These are phyloP conservation scores for Colletotrichum kahawae DNA, from an alignment of 2,329 filamentous ascomycete species.

Conservation along the genomic window DNA sequence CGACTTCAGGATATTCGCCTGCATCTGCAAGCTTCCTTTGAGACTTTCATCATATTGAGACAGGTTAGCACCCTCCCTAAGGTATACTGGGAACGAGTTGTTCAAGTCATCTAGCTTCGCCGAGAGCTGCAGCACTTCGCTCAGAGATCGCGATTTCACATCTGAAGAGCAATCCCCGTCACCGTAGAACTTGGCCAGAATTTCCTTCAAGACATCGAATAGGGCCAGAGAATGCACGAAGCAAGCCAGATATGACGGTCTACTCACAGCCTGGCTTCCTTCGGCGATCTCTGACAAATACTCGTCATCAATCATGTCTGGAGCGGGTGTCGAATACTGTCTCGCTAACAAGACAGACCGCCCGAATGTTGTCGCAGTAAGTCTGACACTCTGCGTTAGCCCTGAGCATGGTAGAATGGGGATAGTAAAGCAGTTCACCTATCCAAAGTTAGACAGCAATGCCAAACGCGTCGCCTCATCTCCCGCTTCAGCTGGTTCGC, in stretches of 20 bases:
- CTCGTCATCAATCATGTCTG: slow-evolving; percentile 33
- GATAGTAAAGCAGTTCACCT: slow-evolving; percentile 15
- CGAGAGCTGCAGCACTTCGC: not conserved
- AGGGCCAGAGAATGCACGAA: slow-evolving; percentile 25
- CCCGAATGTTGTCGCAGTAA: slow-evolving; percentile 31
- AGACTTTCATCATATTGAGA: not conserved
- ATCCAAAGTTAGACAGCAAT: slow-evolving; percentile 32
- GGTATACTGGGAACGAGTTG: not conserved
- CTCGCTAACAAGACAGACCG: slow-evolving; percentile 27
- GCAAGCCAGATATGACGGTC: slow-evolving; percentile 27
- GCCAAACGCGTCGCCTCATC: slow-evolving; percentile 34
- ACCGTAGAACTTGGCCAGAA: not conserved
- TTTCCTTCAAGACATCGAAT: slow-evolving; percentile 14
- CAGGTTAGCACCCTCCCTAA: not conserved
- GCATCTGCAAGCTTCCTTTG: not conserved
- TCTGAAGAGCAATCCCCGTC: not conserved
- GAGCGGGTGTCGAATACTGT: slow-evolving; percentile 13
- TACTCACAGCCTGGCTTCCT: slow-evolving; percentile 24
- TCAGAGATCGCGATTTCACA: not conserved
- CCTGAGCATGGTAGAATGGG: not conserved
- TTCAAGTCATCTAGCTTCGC: not conserved
- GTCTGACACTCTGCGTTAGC: slow-evolving; percentile 9
- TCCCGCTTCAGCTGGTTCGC: slow-evolving; percentile 29
- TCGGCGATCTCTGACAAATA: slow-evolving; percentile 25
- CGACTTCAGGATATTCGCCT: slow-evolving; percentile 2